Percentiles rank a stretch among this genome's conserved stretches.
phyloP scores from a whole-genome alignment of 1,284 basidiomycete genomes.

The Ceratobasidium sp. region DNA sequence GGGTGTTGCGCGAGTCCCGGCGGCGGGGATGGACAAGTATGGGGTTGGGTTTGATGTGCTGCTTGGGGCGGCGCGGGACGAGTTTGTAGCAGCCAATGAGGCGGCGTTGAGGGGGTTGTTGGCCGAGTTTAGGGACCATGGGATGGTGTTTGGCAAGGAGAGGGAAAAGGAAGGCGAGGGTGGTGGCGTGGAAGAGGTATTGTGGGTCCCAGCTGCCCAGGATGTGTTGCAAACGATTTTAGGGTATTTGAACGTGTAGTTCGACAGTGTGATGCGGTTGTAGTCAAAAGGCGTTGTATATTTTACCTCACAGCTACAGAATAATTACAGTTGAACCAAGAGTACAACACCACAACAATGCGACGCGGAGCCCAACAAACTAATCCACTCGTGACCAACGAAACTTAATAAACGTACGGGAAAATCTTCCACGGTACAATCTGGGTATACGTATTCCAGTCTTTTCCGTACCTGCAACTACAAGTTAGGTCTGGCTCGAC shows the following conservation, averaged over 20 bases:
- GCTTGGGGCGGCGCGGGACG: constrained; percentile 75
- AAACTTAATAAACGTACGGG: constrained; percentile 79
- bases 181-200: constrained; percentile 61
- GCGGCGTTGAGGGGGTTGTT: constrained; percentile 83
- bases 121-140: constrained; percentile 91
- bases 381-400: not conserved
- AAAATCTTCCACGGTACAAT: constrained; percentile 90
- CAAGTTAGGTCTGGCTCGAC: not conserved
- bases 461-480: constrained; percentile 72
- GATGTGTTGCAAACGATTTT: constrained; percentile 62
- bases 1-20: constrained; percentile 52
- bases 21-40: constrained; percentile 58
- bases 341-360: not conserved
- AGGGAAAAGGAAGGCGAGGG: constrained; percentile 56
- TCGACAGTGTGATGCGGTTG: not conserved
- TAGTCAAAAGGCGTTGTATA: not conserved
- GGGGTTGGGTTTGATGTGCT: constrained; percentile 74
- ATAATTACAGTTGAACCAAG: constrained; percentile 26
- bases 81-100: constrained; percentile 89
- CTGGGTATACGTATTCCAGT: constrained; percentile 89
- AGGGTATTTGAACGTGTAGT: constrained; percentile 33
- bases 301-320: constrained; percentile 1
- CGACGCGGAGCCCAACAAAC: no score
- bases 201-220: constrained; percentile 87
- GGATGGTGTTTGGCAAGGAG: constrained; percentile 71